Evolutionary conservation across 140 eudicot species (phyloP).

Genomic region (Flaveria floridana): DNA sequence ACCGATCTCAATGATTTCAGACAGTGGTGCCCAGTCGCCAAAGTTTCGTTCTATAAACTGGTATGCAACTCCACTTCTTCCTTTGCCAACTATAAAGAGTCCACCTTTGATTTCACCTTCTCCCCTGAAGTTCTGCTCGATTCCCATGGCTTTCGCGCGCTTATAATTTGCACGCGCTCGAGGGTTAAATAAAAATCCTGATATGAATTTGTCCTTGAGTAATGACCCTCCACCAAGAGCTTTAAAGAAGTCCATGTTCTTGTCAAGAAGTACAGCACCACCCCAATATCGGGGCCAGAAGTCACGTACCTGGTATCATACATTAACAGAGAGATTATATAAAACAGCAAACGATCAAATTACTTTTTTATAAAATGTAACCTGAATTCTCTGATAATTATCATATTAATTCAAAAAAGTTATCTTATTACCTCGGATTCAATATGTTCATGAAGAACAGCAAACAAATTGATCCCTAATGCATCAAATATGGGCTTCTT

Average conservation of each 20-base stretch:
- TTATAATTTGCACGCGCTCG: slow-evolving; percentile 76
- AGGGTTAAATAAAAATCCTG: slow-evolving; percentile 76
- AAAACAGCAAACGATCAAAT: background rate
- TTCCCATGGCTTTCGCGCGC: slow-evolving; percentile 71
- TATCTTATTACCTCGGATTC: slow-evolving; percentile 63
- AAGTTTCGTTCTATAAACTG: slow-evolving; percentile 78
- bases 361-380: background rate
- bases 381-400: background rate
- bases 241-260: slow-evolving; percentile 63
- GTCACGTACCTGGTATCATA: slow-evolving; percentile 54
- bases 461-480: slow-evolving; percentile 65
- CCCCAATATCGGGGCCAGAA: slow-evolving; percentile 97
- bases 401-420: background rate
- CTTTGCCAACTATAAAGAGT: slow-evolving; percentile 68
- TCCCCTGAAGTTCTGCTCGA: slow-evolving; percentile 63
- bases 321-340: background rate
- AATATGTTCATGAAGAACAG: slow-evolving; percentile 70
- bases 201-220: slow-evolving; percentile 75
- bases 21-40: slow-evolving; percentile 91
- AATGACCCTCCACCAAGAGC: slow-evolving; percentile 85
- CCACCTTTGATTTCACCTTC: slow-evolving; percentile 95
- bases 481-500: slow-evolving; percentile 85
- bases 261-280: slow-evolving; percentile 70
- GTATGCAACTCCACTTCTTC: slow-evolving; percentile 74
- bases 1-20: slow-evolving; percentile 68